Evolutionary conservation across 2,329 filamentous ascomycete species (phyloP), one percentile per base, ranked within the genome.

Genomic region (Akanthomyces muscarius): DNA sequence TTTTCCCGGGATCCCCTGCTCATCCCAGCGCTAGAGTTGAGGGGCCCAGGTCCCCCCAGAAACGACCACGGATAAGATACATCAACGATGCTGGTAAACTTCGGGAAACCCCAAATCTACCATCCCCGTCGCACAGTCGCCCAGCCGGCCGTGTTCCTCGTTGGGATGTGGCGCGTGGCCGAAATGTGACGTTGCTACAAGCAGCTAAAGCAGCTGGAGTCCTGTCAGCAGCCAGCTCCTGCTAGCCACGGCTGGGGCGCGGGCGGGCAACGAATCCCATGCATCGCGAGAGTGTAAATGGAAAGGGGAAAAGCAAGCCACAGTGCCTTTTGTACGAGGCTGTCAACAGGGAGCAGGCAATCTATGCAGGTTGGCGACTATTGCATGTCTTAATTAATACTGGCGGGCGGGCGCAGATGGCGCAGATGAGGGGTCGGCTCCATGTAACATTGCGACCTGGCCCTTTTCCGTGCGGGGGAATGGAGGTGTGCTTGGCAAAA

Each of bases 111-210:
- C 3, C 5, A n/a, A 30, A 25, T 16, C 11, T 13, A 10, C 14
- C 42, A 33, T 28, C 54, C 38, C 28, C 6, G 28, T 30, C 28
- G 10, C 33, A 14, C 14, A 18, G 7, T 16, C 21, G 5, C 16
- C 5, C 16, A 45, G 23, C 45, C 55, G 45, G 55, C 44, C 18
- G 55, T 38, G n/a, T 28, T 50, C 56, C 56, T 30, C 28, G 50
- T 48, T 2, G 4, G 56, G 44, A 38, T 13, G 42, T 50, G 44
- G 44, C 30, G 18, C 45, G 41, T 11, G 13, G 33, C 10, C 10
- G 25, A 14, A 50, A 59, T 59, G 56, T 59, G 56, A 59, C 56
- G 56, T 59, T 59, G 56, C 56, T 28, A 36, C 33, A 33, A 45
- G 23, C 14, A 57, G 54, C 54, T 57, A 45, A 28, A 57, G 18